Conservation (phyloP, 495 filamentous ascomycete genomes). For the Xylaria curta region DNA sequence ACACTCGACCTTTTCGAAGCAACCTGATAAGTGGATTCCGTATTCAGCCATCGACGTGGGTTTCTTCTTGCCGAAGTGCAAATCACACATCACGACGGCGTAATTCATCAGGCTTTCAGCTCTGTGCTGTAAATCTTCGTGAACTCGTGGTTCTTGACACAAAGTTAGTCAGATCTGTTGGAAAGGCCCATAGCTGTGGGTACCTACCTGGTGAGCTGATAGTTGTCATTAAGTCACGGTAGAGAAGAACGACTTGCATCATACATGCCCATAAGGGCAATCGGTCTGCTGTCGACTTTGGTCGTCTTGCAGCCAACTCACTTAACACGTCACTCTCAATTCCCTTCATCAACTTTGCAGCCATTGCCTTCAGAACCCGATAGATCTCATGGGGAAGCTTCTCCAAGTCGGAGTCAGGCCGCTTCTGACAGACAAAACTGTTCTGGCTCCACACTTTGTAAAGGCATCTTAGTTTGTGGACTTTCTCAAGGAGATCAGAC, state of each 20-base stretch:
- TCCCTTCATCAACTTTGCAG: slow-evolving; percentile 33
- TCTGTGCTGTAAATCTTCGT: slow-evolving; percentile 14
- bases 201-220: slow-evolving; percentile 34
- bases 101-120: slow-evolving; percentile 31
- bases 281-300: slow-evolving; percentile 37
- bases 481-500: slow-evolving; percentile 39
- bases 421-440: slow-evolving; percentile 34
- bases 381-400: slow-evolving; percentile 34
- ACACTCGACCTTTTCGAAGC: slow-evolving; percentile 18
- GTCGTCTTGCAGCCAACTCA: slow-evolving; percentile 31
- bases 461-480: slow-evolving; percentile 42
- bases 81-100: slow-evolving; percentile 42
- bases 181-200: neutral
- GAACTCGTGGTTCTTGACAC: slow-evolving; percentile 17
- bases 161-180: slow-evolving; percentile 26
- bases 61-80: slow-evolving; percentile 42
- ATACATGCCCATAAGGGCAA: slow-evolving; percentile 41
- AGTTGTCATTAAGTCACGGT: slow-evolving; percentile 34
- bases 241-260: slow-evolving; percentile 43
- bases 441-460: slow-evolving; percentile 43
- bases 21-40: slow-evolving; percentile 18
- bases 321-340: slow-evolving; percentile 35
- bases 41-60: slow-evolving; percentile 33
- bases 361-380: slow-evolving; percentile 35
- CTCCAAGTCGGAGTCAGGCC: slow-evolving; percentile 21